Percentiles rank a stretch among this genome's conserved stretches.
These are phyloP conservation scores for Cercophora scortea DNA, from an alignment of 495 filamentous ascomycete species.

Conservation along the genomic window DNA sequence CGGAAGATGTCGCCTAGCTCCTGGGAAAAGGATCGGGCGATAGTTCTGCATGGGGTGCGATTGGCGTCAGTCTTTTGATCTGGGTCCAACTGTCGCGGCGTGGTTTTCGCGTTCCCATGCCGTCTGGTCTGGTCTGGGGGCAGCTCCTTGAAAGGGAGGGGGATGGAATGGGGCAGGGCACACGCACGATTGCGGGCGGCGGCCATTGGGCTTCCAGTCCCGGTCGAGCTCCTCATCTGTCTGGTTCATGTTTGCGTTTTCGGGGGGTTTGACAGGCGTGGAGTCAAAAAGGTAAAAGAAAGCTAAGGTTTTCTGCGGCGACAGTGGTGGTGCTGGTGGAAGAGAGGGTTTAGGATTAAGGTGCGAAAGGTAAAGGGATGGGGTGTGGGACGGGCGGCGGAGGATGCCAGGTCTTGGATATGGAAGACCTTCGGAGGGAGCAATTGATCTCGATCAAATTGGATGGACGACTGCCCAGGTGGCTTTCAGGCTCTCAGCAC, in stretches of 20 bases:
- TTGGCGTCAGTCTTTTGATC: slow-evolving; percentile 7
- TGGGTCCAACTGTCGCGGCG: background rate
- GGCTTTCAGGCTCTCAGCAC: too few species aligned
- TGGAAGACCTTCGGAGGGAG: background rate
- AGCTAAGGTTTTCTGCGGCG: too few species aligned
- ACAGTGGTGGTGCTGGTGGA: slow-evolving; percentile 1
- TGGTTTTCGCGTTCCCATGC: background rate
- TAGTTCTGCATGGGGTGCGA: slow-evolving; percentile 48
- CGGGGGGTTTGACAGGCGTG: too few species aligned
- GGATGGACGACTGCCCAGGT: background rate
- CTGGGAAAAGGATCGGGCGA: slow-evolving; percentile 78
- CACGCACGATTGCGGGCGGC: slow-evolving; percentile 76
- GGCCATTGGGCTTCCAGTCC: slow-evolving; percentile 68
- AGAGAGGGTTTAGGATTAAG: background rate
- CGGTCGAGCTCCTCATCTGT: slow-evolving; percentile 59
- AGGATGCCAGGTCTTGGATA: background rate
- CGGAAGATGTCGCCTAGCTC: slow-evolving; percentile 85
- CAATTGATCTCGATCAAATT: background rate
- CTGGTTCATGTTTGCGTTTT: slow-evolving; percentile 22
- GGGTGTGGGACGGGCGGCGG: background rate
- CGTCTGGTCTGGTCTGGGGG: too few species aligned
- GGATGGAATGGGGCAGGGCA: background rate
- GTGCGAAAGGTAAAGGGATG: slow-evolving; percentile 3
- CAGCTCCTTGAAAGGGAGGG: too few species aligned
- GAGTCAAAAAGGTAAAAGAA: too few species aligned